Percentiles rank a stretch among this genome's conserved stretches.
These are phyloP conservation scores for Aspergillus asperescens DNA, from an alignment of 495 filamentous ascomycete species.

Conservation along the genomic window DNA sequence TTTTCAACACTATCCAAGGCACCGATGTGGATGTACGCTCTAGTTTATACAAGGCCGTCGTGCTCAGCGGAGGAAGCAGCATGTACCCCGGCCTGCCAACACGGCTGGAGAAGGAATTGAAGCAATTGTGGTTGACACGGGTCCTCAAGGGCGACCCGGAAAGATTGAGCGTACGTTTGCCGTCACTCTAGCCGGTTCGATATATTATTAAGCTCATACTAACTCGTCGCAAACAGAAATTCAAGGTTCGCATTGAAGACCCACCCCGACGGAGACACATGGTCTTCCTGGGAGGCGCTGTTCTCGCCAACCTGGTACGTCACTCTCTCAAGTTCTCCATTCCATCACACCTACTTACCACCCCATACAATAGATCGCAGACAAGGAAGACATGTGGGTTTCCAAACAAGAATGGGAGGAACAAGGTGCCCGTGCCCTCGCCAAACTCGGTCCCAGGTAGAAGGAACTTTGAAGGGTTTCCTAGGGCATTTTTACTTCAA, in stretches of 20 bases:
- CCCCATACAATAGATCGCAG: conserved; percentile 64
- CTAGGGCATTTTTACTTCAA: conserved; percentile 13
- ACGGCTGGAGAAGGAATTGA: conserved; percentile 94
- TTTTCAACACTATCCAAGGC: conserved; percentile 97
- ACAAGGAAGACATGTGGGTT: conserved; percentile 99
- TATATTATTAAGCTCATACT: conserved; percentile 7
- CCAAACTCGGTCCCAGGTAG: conserved; percentile 72
- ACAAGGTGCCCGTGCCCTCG: conserved; percentile 76
- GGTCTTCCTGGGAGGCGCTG: conserved; percentile 97
- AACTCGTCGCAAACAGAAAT: conserved; percentile 60
- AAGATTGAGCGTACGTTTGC: conserved; percentile 63
- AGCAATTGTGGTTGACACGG: conserved; percentile 95
- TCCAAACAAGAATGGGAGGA: conserved; percentile 95
- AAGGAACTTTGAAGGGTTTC: conserved; percentile 12
- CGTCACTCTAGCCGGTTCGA: background rate
- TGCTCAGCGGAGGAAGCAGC: conserved; percentile 91
- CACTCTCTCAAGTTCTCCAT: background rate
- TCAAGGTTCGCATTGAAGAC: conserved; percentile 98
- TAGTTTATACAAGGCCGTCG: conserved; percentile 93
- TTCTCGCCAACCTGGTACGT: conserved; percentile 86
- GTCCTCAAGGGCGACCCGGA: conserved; percentile 87
- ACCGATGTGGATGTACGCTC: conserved; percentile 92
- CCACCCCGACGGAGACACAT: conserved; percentile 94
- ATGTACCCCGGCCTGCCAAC: conserved; percentile 98
- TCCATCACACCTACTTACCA: conserved; percentile 14